Percentiles rank a stretch among this genome's conserved stretches.
phyloP scores from a whole-genome alignment of 164 flowering plant species.

The Akebia trifoliata region DNA sequence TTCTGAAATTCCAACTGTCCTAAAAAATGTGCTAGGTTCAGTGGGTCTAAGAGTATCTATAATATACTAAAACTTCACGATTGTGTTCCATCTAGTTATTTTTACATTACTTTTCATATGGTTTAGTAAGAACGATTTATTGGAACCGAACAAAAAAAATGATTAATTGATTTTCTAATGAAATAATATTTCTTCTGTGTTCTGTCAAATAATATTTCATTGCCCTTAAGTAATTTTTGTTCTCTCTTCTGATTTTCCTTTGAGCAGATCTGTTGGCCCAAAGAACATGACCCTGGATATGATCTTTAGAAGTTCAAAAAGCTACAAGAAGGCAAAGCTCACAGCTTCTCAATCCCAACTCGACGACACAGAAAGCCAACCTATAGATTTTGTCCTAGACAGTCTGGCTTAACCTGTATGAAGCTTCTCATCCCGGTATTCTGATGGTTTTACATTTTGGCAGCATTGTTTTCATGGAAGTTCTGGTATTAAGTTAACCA shows the following conservation, averaged over 20 bases:
- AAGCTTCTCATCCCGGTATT: too few relatives aligned
- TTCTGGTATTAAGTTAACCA: not conserved
- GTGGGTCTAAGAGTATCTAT: too few relatives aligned
- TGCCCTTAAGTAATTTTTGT: not conserved
- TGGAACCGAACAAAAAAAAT: too few relatives aligned
- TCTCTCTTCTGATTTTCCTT: not conserved
- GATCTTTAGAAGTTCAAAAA: slow-evolving; percentile 50
- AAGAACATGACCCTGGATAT: slow-evolving; percentile 28
- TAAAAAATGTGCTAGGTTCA: too few relatives aligned
- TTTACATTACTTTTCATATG: too few relatives aligned
- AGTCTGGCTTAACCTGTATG: slow-evolving; percentile 32
- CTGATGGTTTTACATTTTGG: not conserved
- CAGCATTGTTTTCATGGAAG: not conserved
- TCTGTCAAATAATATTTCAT: not conserved
- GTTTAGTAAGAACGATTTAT: too few relatives aligned
- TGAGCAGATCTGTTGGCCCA: slow-evolving; percentile 24
- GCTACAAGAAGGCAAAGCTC: slow-evolving; percentile 59
- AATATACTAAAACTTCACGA: too few relatives aligned
- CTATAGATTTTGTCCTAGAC: slow-evolving; percentile 47
- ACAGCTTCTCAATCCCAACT: slow-evolving; percentile 45
- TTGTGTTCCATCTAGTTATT: too few relatives aligned
- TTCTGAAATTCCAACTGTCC: too few relatives aligned
- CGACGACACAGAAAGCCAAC: slow-evolving; percentile 40
- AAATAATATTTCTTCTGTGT: not conserved
- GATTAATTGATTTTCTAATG: too few relatives aligned